phyloP scores from a whole-genome alignment of 1,139 yeast species.

The Yamadazyma trypodendri region DNA sequence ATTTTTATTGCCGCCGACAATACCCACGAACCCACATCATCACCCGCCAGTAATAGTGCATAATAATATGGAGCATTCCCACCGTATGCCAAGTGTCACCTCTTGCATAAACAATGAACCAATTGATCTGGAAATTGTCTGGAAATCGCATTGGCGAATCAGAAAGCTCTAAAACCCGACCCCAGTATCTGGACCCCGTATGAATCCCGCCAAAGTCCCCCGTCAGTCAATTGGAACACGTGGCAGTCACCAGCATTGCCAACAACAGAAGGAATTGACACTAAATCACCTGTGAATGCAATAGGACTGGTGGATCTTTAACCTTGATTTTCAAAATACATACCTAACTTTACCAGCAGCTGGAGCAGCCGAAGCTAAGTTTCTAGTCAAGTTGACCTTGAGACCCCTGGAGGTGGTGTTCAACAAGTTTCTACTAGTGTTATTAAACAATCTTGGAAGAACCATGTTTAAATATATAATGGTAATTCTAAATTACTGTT shows the following conservation, averaged over 20 bases:
- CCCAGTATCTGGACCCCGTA: too few relatives aligned
- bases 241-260: neutral
- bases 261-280: neutral
- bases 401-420: constrained; percentile 77
- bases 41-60: too few relatives aligned
- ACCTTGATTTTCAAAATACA: constrained; percentile 31
- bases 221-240: neutral
- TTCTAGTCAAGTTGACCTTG: constrained; percentile 68
- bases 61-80: too few relatives aligned
- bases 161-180: constrained; percentile 2
- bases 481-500: constrained; percentile 20
- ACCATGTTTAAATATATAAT: constrained; percentile 41
- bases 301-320: neutral
- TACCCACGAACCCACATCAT: too few relatives aligned
- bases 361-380: constrained; percentile 86
- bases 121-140: neutral
- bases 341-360: constrained; percentile 88
- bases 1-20: constrained; percentile 1
- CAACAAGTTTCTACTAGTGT: constrained; percentile 81
- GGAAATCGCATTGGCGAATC: constrained; percentile 7
- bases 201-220: too few relatives aligned
- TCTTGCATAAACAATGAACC: neutral
- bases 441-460: constrained; percentile 89
- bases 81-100: too few relatives aligned
- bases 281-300: neutral